Evolutionary conservation across 257 asterid genomes (phyloP), one percentile per base, ranked within the genome.

Genomic region (Solanum clarkiae): DNA sequence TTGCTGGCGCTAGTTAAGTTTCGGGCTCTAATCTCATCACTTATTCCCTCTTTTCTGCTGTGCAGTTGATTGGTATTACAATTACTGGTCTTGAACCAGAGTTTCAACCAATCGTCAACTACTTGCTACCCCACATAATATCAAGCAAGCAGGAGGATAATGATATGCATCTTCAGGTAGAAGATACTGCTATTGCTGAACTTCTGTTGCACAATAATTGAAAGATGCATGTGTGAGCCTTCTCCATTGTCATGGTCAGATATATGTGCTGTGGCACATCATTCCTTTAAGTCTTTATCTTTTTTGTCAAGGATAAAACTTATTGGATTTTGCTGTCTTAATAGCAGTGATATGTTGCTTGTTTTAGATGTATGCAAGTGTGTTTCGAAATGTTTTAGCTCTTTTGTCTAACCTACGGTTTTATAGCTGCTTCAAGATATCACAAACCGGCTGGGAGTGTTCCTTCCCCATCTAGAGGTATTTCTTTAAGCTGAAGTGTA

Each of bases 381-480:
- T 77, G 45, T 53, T 77, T 77, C 8, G 9, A 49, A 51, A 54
- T 77, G 36, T 74, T 87, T 45, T 68, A 84, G 57, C 44, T 84
- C 80, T 84, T 79, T 85, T 80, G 84, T 86, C 95, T 91, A 87
- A 93, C 88, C 82, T 86, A 70, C 86, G 90, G 84, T 63, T 80
- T 86, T 89, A 74, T 90, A 97, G 99, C 92, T 97, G 94, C 98
- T 96, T 87, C 97, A 92, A 91, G 95, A 93, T 81, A 93, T 95
- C 89, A 91, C 95, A 69, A 91, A 87, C 82, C 92, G 98, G 90
- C 86, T 97, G 93, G 93, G 91, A 88, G 87, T 91, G 80, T 97
- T 95, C 91, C 96, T 97, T 90, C 98, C 98, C 90, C 97, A 97
- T 85, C 91, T 97, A 70, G 99, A 97, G 97, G 99, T 95, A 91